Evolutionary conservation across 2,329 filamentous ascomycete genomes (phyloP).

Genomic region (Elsinoe australis): DNA sequence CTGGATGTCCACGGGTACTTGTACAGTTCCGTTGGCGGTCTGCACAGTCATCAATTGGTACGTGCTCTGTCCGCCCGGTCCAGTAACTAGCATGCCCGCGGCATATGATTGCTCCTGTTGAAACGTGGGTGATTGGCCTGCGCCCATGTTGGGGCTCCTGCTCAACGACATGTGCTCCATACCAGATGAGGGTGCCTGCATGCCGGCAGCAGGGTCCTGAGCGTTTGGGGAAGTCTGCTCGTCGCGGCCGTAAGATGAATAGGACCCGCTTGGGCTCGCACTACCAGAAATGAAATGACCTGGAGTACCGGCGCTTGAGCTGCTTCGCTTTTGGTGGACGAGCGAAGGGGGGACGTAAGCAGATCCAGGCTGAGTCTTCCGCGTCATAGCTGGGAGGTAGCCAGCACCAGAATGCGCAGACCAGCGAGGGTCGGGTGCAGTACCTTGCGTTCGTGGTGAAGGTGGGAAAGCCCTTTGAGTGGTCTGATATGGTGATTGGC

Average conservation of each 20-base stretch:
- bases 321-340: neutral
- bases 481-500: slow-evolving; percentile 1
- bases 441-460: neutral
- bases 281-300: slow-evolving; percentile 28
- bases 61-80: slow-evolving; percentile 38
- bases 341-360: neutral
- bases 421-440: neutral
- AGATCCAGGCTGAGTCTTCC: neutral
- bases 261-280: slow-evolving; percentile 42
- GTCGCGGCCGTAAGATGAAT: slow-evolving; percentile 39
- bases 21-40: slow-evolving; percentile 45
- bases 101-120: slow-evolving; percentile 28
- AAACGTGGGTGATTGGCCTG: slow-evolving; percentile 30
- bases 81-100: slow-evolving; percentile 38
- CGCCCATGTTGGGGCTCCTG: slow-evolving; percentile 18
- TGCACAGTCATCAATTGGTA: slow-evolving; percentile 49
- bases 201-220: slow-evolving; percentile 4
- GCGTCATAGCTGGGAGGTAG: neutral
- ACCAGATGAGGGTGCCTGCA: neutral
- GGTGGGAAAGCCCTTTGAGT: neutral
- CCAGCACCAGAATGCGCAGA: neutral
- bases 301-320: neutral
- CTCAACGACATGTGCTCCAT: slow-evolving; percentile 18
- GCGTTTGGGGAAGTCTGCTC: slow-evolving; percentile 31
- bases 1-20: slow-evolving; percentile 65